A percentile compares a stretch with the other conserved stretches of the same genome.
Evolutionary conservation across 2,329 filamentous ascomycete genomes (phyloP).

Genomic region (Ophiostoma perfectum): DNA sequence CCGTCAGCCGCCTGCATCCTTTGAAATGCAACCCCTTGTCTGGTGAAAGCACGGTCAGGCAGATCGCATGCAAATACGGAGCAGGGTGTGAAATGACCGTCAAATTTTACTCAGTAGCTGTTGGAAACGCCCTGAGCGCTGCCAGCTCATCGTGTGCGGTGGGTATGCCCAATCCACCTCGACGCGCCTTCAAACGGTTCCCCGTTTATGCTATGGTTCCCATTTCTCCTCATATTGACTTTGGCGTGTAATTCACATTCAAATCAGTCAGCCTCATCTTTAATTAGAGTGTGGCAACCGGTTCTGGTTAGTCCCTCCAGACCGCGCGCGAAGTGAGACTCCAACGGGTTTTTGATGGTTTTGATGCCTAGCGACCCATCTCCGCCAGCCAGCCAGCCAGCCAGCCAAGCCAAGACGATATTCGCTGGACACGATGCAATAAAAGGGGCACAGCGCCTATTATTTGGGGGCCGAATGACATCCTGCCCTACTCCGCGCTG

Average conservation of each 20-base stretch:
- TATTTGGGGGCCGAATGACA: neutral
- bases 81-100: too few species aligned
- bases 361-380: neutral
- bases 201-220: too few species aligned
- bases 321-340: neutral
- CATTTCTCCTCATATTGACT: too few species aligned
- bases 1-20: neutral
- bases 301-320: neutral
- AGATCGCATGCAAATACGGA: too few species aligned
- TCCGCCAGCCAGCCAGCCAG: neutral
- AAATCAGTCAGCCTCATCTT: neutral
- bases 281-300: neutral
- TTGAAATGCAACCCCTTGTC: neutral
- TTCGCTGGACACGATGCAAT: neutral
- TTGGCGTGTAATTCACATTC: too few species aligned
- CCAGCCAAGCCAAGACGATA: neutral
- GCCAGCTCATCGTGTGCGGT: too few species aligned
- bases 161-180: too few species aligned
- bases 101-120: too few species aligned
- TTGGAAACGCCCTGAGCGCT: too few species aligned
- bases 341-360: neutral
- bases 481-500: neutral
- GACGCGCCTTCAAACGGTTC: too few species aligned
- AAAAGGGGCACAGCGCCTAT: constrained; percentile 2
- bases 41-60: too few species aligned